phyloP scores from a whole-genome alignment of 1,284 basidiomycete genomes.

The Polyporus tsugae region DNA sequence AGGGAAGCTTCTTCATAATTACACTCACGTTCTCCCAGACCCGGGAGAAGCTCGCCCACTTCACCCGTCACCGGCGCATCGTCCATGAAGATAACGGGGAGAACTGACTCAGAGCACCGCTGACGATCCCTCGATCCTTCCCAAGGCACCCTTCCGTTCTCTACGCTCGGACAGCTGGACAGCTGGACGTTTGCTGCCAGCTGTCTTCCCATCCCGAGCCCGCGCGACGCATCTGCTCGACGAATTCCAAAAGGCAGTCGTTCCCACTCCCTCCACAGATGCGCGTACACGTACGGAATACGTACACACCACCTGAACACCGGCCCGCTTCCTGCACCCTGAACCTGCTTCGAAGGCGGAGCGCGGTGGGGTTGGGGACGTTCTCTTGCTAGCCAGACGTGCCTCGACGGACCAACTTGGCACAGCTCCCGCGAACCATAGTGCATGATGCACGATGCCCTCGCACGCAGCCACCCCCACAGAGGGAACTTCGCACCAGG shows the following conservation, averaged over 20 bases:
- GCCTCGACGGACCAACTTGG: background rate
- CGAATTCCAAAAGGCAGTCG: background rate
- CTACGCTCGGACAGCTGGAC: background rate
- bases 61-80: background rate
- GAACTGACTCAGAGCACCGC: background rate
- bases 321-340: background rate
- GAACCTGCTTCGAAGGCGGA: constrained; percentile 1
- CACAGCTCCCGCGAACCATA: background rate
- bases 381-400: background rate
- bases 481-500: background rate
- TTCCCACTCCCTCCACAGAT: background rate
- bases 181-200: constrained; percentile 4
- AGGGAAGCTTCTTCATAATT: constrained; percentile 6
- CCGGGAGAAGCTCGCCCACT: constrained; percentile 4
- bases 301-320: background rate
- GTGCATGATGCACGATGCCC: background rate
- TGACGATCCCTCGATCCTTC: background rate
- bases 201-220: background rate
- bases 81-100: constrained; percentile 1
- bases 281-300: background rate
- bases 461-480: background rate
- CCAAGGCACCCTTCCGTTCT: background rate
- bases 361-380: background rate
- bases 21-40: background rate
- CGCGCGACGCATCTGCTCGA: background rate